Percentiles rank a stretch among this genome's conserved stretches.
Conservation (phyloP, 2,329 filamentous ascomycete species). For the Alternaria triticina region DNA sequence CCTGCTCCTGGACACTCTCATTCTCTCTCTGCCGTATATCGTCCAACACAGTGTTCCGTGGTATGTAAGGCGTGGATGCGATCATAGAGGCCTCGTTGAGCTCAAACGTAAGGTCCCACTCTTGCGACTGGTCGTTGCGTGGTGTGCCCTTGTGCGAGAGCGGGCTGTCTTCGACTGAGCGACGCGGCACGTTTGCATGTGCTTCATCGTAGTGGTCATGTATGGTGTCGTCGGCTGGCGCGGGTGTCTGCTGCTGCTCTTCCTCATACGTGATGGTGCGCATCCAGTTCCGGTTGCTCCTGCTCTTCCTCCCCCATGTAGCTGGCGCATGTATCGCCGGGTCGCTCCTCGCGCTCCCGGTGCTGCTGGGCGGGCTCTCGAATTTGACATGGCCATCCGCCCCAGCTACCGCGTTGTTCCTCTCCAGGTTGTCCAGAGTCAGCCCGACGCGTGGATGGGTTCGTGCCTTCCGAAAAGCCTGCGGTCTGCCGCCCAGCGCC, state of each 20-base stretch:
- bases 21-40: slow-evolving; percentile 53
- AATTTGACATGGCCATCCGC: slow-evolving; percentile 24
- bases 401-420: slow-evolving; percentile 34
- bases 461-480: slow-evolving; percentile 53
- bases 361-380: slow-evolving; percentile 45
- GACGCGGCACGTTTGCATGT: slow-evolving; percentile 47
- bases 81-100: slow-evolving; percentile 55
- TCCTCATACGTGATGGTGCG: slow-evolving; percentile 44
- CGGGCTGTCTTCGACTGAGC: slow-evolving; percentile 53
- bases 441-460: slow-evolving; percentile 48
- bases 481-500: slow-evolving; percentile 40
- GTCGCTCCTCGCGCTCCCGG: slow-evolving; percentile 45
- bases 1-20: slow-evolving; percentile 46
- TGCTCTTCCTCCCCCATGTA: slow-evolving; percentile 57
- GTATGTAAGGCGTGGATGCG: slow-evolving; percentile 55
- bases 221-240: slow-evolving; percentile 23
- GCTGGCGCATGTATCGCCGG: slow-evolving; percentile 54
- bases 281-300: slow-evolving; percentile 52
- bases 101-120: slow-evolving; percentile 51
- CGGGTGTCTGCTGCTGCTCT: slow-evolving; percentile 20
- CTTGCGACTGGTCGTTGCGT: slow-evolving; percentile 25
- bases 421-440: slow-evolving; percentile 53
- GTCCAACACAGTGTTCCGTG: slow-evolving; percentile 51
- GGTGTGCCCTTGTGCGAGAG: slow-evolving; percentile 47
- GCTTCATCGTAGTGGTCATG: slow-evolving; percentile 17